A percentile compares a stretch with the other conserved stretches of the same genome.
Conservation (phyloP, 2,329 filamentous ascomycete genomes). For the Exophiala aquamarina region DNA sequence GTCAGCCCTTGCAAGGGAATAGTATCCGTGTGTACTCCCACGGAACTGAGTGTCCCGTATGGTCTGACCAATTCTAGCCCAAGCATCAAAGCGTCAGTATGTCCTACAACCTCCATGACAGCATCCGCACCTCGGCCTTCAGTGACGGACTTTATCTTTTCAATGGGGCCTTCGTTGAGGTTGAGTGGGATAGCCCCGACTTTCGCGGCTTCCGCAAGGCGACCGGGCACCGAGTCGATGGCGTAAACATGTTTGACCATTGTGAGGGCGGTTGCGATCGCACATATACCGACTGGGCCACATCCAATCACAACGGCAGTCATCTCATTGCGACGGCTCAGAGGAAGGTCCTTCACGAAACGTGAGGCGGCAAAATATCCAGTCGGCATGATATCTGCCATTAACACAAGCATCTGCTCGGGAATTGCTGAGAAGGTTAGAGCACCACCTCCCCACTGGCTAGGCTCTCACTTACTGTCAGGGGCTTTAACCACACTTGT, state of each 20-base stretch:
- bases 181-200: slow-evolving; percentile 62
- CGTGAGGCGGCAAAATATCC: slow-evolving; percentile 6
- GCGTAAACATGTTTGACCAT: slow-evolving; percentile 64
- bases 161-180: slow-evolving; percentile 57
- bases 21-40: slow-evolving; percentile 5
- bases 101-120: slow-evolving; percentile 7
- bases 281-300: slow-evolving; percentile 64
- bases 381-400: slow-evolving; percentile 18
- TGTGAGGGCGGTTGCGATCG: slow-evolving; percentile 63
- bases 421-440: background rate
- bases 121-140: slow-evolving; percentile 68
- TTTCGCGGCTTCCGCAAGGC: slow-evolving; percentile 57
- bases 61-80: slow-evolving; percentile 4
- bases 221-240: slow-evolving; percentile 61
- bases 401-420: slow-evolving; percentile 28
- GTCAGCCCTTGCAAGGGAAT: background rate
- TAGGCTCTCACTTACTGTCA: slow-evolving; percentile 13
- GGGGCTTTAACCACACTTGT: slow-evolving; percentile 48
- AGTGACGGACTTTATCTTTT: slow-evolving; percentile 59
- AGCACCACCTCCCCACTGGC: no score
- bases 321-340: no score
- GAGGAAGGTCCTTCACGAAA: no score
- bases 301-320: slow-evolving; percentile 62
- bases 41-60: slow-evolving; percentile 1
- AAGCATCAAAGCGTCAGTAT: background rate